Conservation (phyloP, 2,329 filamentous ascomycete species). For the Penicillium expansum region DNA sequence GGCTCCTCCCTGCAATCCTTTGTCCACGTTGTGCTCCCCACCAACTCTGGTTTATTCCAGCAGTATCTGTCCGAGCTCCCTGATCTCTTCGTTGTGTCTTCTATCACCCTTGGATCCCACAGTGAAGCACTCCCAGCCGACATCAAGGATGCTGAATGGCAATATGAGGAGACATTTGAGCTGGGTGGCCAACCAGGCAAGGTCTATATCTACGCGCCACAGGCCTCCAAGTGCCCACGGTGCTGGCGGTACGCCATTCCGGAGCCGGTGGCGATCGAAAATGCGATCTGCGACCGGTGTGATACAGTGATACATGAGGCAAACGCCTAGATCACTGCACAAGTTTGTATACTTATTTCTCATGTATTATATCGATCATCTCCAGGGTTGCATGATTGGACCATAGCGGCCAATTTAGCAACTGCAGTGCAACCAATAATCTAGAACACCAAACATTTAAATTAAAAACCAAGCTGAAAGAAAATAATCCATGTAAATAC, state of each 20-base stretch:
- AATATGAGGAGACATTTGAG: constrained; percentile 44
- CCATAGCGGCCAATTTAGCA: background rate
- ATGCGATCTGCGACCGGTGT: constrained; percentile 70
- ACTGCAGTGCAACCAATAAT: constrained; percentile 3
- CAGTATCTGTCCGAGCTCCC: constrained; percentile 52
- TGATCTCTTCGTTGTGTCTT: constrained; percentile 67
- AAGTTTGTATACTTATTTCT: constrained; percentile 2
- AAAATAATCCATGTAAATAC: background rate
- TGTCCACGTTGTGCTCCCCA: constrained; percentile 49
- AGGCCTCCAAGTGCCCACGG: constrained; percentile 69
- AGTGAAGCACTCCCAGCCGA: constrained; percentile 25
- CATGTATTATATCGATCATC: constrained; percentile 3
- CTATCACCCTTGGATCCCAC: constrained; percentile 52
- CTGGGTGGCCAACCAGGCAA: constrained; percentile 34
- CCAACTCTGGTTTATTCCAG: constrained; percentile 26
- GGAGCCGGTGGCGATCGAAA: constrained; percentile 45
- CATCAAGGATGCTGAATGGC: constrained; percentile 40
- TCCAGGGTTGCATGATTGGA: background rate
- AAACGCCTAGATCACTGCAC: constrained; percentile 1
- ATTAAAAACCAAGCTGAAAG: background rate
- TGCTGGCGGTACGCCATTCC: constrained; percentile 86
- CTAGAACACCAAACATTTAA: background rate
- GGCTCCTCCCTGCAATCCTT: constrained; percentile 78
- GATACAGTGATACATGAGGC: constrained; percentile 57
- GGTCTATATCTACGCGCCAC: constrained; percentile 48